A percentile compares a stretch with the other conserved stretches of the same genome.
Evolutionary conservation across 805 yeast genomes (phyloP).

Genomic region (Peterozyma xylosa): DNA sequence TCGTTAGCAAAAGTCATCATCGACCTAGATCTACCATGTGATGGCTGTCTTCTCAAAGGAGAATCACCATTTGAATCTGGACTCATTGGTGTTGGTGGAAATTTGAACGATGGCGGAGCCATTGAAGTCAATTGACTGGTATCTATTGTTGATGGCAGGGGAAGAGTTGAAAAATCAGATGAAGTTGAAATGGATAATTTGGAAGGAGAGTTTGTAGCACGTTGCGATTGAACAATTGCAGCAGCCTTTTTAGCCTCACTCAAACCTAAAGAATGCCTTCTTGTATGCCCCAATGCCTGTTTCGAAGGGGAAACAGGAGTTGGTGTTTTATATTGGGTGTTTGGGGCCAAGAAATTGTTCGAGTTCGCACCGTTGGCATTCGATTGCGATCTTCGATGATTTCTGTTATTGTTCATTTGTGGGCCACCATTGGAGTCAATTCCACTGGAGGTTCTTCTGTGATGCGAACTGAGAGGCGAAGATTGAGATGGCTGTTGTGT

Average conservation of each 20-base stretch:
- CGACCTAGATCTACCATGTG: slow-evolving; percentile 29
- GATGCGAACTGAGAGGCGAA: slow-evolving; percentile 24
- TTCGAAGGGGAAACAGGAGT: background rate
- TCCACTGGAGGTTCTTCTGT: slow-evolving; percentile 22
- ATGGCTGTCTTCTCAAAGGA: slow-evolving; percentile 8
- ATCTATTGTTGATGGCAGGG: slow-evolving; percentile 3
- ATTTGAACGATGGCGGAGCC: slow-evolving; percentile 40
- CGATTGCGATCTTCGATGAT: slow-evolving; percentile 7
- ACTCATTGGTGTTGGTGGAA: slow-evolving; percentile 40
- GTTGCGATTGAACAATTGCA: slow-evolving; percentile 80
- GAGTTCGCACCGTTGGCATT: slow-evolving; percentile 4
- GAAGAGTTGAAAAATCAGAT: slow-evolving; percentile 6
- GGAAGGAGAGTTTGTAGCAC: slow-evolving; percentile 30
- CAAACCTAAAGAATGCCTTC: slow-evolving; percentile 89
- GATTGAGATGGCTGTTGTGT: slow-evolving; percentile 22
- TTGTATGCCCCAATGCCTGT: slow-evolving; percentile 60
- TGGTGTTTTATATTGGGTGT: slow-evolving; percentile 1
- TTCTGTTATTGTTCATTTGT: background rate
- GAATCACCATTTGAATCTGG: slow-evolving; percentile 16
- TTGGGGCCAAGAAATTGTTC: slow-evolving; percentile 2
- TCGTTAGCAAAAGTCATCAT: slow-evolving; percentile 10
- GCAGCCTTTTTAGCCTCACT: slow-evolving; percentile 95
- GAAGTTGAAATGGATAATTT: slow-evolving; percentile 14
- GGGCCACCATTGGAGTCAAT: background rate
- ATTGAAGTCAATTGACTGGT: slow-evolving; percentile 4